Conservation (phyloP, 345 rosid genomes). For the Clausena lansium region DNA sequence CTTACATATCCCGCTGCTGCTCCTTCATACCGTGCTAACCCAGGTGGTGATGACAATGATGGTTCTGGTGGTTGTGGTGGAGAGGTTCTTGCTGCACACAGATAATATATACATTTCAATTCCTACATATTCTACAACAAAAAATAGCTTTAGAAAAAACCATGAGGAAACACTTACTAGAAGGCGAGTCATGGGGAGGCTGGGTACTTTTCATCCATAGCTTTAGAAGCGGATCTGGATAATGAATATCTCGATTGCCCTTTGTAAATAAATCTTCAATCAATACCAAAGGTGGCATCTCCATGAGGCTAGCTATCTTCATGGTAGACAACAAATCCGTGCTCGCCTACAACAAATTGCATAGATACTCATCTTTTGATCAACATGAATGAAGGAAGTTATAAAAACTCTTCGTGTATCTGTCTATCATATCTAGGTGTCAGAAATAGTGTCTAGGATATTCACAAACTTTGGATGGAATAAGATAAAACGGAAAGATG, state of each 20-base stretch:
- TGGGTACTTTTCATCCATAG: slow-evolving; percentile 62
- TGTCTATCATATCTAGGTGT: background rate
- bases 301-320: slow-evolving; percentile 57
- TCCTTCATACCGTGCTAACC: slow-evolving; percentile 34
- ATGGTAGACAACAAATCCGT: slow-evolving; percentile 26
- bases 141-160: slow-evolving; percentile 14
- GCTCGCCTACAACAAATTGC: slow-evolving; percentile 37
- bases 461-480: background rate
- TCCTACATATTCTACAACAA: slow-evolving; percentile 9
- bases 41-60: slow-evolving; percentile 42
- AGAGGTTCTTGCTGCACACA: slow-evolving; percentile 49
- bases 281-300: slow-evolving; percentile 63
- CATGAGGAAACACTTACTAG: slow-evolving; percentile 44
- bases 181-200: slow-evolving; percentile 49
- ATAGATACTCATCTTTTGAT: background rate
- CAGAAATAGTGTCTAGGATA: background rate
- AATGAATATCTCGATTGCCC: slow-evolving; percentile 38
- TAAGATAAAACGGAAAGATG: background rate
- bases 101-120: slow-evolving; percentile 15
- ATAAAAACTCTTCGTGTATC: background rate
- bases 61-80: slow-evolving; percentile 46
- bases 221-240: slow-evolving; percentile 63
- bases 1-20: slow-evolving; percentile 47
- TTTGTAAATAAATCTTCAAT: slow-evolving; percentile 35
- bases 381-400: background rate